Base-by-base conservation (phyloP, 2,329 filamentous ascomycete genomes). In the Ramularia endophylla region DNA sequence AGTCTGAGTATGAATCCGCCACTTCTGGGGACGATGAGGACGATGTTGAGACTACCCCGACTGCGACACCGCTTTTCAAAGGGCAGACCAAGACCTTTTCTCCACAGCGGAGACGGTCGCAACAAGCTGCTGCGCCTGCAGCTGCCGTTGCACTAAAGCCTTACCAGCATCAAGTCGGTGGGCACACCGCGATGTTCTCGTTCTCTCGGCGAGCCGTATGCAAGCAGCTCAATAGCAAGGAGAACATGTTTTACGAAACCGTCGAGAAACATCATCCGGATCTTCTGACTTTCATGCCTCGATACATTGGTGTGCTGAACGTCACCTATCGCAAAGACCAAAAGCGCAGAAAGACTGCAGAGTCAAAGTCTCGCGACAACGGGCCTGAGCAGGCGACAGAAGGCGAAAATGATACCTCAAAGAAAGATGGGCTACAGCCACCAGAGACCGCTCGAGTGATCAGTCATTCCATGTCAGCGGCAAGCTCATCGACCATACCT, bases 221-320 rank as follows among this genome's bases (percentile, higher is more conserved):
- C 73, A 98, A 98, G 67, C 88, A 95, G 67, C 77, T 98, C 59
- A 98, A 95, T 65, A 98, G 95, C 63, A 79, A 90, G 58, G 92
- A 98, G 62, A 98, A 98, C 65, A 87, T 95, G 66, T 98, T 98
- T 62, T 98, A 98, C 65, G 92, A 98, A 66, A 92, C 83, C 40
- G 87, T 97, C 56, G 92, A 98, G 69, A 81, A 80, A 57, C 80
- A 87, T 53, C 90, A 98, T 65, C 86, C 88, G 50, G 85, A 95
- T 60, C 74, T 98, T 57, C 70, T 98, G 45, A 80, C 85, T 30
- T 98, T 97, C 61, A 73, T 98, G 50, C 92, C 92, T 51, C 87
- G 89, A 60, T 97, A 98, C 57, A 97, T 98, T 56, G 92, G 92
- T 48, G 92, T 98, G 30, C 69, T 98, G 37, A 97, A 95, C 63